Evolutionary conservation across 73 alveolate species (phyloP).

Genomic region (Paramecium sexaurelia): DNA sequence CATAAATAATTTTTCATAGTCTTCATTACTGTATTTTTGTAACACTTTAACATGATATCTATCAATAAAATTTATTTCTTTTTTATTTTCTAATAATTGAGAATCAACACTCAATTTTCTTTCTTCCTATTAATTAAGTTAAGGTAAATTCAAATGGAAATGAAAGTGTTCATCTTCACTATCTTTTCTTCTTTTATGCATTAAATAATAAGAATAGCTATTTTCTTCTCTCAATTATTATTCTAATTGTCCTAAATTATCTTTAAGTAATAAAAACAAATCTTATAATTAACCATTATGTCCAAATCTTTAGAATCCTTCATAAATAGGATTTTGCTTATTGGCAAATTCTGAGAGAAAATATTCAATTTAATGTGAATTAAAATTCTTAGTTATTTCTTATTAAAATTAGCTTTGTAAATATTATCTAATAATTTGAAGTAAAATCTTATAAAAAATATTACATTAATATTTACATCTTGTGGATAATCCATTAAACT

Average conservation of each 20-base stretch:
- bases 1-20: conserved; percentile 36
- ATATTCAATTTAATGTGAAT: neutral
- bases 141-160: neutral
- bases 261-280: neutral
- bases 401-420: neutral
- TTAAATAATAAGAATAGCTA: neutral
- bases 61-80: conserved; percentile 35
- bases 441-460: neutral
- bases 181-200: neutral
- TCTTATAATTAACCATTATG: neutral
- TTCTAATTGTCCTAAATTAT: neutral
- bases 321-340: conserved; percentile 3
- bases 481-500: neutral
- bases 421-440: neutral
- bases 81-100: neutral
- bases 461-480: neutral
- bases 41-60: conserved; percentile 15
- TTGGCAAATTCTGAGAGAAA: neutral
- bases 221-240: neutral
- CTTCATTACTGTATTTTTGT: conserved; percentile 26
- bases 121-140: neutral
- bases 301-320: neutral
- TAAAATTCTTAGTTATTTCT: neutral
- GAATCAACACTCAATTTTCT: neutral
- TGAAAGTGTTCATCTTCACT: neutral